Percentiles rank a stretch among this genome's conserved stretches.
Conservation (phyloP, 768 basidiomycete species). For the Boletus eberwhitei region DNA sequence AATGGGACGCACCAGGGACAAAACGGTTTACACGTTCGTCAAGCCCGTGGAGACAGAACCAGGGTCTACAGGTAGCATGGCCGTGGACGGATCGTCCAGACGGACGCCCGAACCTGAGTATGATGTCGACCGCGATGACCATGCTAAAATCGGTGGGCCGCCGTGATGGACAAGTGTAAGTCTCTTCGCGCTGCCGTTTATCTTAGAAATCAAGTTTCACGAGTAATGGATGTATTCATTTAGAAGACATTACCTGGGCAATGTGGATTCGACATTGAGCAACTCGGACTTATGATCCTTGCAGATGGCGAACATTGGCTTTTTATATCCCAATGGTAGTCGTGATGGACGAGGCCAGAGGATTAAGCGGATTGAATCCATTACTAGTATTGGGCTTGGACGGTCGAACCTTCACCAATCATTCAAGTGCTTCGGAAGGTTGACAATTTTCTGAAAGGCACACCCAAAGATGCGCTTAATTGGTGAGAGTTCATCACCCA, state of each 20-base stretch:
- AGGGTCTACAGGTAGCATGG: constrained; percentile 1
- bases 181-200: too few relatives aligned
- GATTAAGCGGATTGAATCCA: neutral
- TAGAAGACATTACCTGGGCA: neutral
- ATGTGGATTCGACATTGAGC: neutral
- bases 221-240: neutral
- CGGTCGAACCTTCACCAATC: neutral
- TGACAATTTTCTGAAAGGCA: too few relatives aligned
- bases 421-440: neutral
- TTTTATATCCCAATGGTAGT: neutral
- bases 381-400: neutral
- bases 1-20: constrained; percentile 22
- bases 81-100: neutral
- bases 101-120: neutral
- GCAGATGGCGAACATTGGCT: neutral
- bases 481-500: too few relatives aligned
- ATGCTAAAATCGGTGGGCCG: neutral
- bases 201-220: too few relatives aligned
- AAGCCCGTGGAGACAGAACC: constrained; percentile 11
- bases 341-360: too few relatives aligned
- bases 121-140: neutral
- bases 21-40: constrained; percentile 3
- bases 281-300: neutral
- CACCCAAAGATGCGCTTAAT: too few relatives aligned
- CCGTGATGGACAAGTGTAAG: neutral